Evolutionary conservation across 2,329 filamentous ascomycete genomes (phyloP), one percentile per base, ranked within the genome.

Genomic region (Monilinia aucupariae): DNA sequence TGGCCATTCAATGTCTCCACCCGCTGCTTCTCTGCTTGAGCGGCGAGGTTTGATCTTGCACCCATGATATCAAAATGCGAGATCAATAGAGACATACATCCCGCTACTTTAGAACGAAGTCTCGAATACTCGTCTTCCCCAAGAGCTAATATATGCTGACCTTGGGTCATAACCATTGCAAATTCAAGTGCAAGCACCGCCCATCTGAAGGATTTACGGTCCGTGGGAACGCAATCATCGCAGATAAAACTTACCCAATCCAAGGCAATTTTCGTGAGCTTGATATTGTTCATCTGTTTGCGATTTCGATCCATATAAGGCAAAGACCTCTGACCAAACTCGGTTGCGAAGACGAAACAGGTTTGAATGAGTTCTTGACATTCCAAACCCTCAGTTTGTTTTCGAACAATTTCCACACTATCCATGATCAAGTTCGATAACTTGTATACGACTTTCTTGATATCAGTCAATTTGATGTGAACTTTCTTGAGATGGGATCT

Each of bases 21-120:
- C 50, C 90, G 85, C 73, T 96, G 91, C 74, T 91, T 92, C 77
- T 99, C 94, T 2, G 92, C 91, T 76, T 97, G 92, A 5, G 94
- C 94, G 13, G 94, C 94, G 66, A 97, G 82, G 49, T 88, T 97
- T 8, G 92, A 96, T 71, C 93, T 86, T 32, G 94, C 94, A 30
- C 94, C 94, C 89, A 99, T 96, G 76, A 99, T 97, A 75, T 99
- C 94, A 71, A 99, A 99, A 76, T 99, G 94, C 12, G 92, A 97
- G 69, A 99, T 97, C 55, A 99, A 81, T 30, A 99, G 82, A 25
- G 91, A 92, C 94, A 99, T 99, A 75, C 94, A 99, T 0, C 93
- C 93, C 10, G 92, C 92, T 6, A 99, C 94, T 75, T 97, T 97
- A 64, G 85, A 82, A 51, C 93, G 85, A 66, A 99, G 80, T 67